These are phyloP conservation scores for Neurospora sublineolata DNA, from an alignment of 495 filamentous ascomycete genomes.

Conservation along the genomic window DNA sequence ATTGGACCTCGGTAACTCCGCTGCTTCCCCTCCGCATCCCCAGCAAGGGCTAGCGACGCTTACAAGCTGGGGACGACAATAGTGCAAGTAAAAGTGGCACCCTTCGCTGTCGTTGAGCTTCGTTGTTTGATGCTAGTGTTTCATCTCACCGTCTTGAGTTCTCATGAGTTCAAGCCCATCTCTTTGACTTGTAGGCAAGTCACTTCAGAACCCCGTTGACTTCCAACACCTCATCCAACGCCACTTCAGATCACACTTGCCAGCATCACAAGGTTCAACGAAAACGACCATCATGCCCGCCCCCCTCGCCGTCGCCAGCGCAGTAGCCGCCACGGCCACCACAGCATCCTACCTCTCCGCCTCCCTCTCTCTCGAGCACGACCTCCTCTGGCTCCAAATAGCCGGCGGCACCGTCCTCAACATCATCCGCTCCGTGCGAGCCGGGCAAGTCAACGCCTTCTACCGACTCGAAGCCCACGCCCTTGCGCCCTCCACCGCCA, in stretches of 20 bases:
- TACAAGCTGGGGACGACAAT: background rate
- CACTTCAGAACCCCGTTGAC: background rate
- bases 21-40: background rate
- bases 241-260: background rate
- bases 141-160: background rate
- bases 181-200: background rate
- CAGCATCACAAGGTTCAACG: background rate
- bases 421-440: slow-evolving; percentile 27
- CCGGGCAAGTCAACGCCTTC: slow-evolving; percentile 59
- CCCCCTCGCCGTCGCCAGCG: slow-evolving; percentile 37
- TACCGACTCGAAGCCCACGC: slow-evolving; percentile 66
- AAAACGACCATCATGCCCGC: background rate
- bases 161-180: background rate
- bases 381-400: slow-evolving; percentile 44
- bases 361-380: slow-evolving; percentile 55
- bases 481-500: slow-evolving; percentile 38
- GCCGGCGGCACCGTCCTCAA: slow-evolving; percentile 29
- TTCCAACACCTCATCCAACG: background rate
- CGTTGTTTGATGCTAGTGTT: background rate
- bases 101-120: background rate
- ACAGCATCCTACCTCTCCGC: slow-evolving; percentile 73
- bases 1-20: background rate
- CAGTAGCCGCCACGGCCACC: slow-evolving; percentile 47
- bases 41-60: background rate
- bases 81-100: background rate